A percentile compares a stretch with the other conserved stretches of the same genome.
Evolutionary conservation across 164 flowering plant species (phyloP).

Genomic region (Platanus orientalis): DNA sequence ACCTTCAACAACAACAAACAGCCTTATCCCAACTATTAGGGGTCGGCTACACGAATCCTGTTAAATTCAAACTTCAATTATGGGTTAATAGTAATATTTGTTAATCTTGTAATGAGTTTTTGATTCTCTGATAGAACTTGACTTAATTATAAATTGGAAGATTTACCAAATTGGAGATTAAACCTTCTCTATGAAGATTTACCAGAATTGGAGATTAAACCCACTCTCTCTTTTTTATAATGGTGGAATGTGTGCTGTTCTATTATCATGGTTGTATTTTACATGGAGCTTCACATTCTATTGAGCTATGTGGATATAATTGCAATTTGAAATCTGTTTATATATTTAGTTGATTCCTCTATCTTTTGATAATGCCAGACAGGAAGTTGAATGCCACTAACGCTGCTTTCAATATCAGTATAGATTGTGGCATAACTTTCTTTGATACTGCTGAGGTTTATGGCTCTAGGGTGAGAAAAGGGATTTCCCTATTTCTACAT

Average conservation of each 20-base stretch:
- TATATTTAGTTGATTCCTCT: not conserved
- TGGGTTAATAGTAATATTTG: no score
- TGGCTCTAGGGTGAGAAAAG: slow-evolving; percentile 66
- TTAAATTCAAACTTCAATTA: no score
- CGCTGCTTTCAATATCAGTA: slow-evolving; percentile 73
- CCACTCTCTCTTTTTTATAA: not conserved
- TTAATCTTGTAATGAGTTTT: not conserved
- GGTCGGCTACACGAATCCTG: no score
- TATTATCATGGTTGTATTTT: not conserved
- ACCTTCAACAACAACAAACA: no score
- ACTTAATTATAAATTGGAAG: not conserved
- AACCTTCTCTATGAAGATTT: no score
- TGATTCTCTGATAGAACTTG: not conserved
- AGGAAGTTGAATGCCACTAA: slow-evolving; percentile 85
- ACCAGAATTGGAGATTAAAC: not conserved
- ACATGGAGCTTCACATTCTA: not conserved
- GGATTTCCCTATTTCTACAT: not conserved
- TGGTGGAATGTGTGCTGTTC: not conserved
- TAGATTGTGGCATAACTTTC: slow-evolving; percentile 76
- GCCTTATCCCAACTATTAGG: no score
- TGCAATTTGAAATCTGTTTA: not conserved
- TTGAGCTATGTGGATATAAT: not conserved
- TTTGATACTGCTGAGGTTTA: slow-evolving; percentile 95
- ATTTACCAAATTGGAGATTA: no score
- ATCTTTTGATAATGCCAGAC: slow-evolving; percentile 40